phyloP scores from a whole-genome alignment of 768 basidiomycete species.

The Piloderma croceum region DNA sequence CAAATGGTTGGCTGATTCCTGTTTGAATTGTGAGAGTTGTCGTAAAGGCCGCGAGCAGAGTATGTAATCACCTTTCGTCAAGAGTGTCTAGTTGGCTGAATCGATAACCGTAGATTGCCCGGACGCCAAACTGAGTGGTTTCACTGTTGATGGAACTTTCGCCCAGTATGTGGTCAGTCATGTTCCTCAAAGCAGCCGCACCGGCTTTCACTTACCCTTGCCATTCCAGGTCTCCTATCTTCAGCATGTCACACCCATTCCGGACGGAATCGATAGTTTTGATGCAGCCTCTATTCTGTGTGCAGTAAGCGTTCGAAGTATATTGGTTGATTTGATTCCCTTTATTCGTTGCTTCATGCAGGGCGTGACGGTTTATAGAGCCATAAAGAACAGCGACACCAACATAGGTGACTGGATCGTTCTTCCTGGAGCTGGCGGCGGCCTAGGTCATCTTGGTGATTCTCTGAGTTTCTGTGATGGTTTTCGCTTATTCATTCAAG shows the following conservation, averaged over 20 bases:
- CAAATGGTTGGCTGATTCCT: conserved; percentile 75
- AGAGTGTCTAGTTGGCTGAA: neutral
- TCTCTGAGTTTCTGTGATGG: too few relatives aligned
- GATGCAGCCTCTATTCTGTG: conserved; percentile 74
- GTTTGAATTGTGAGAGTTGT: conserved; percentile 73
- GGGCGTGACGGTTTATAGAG: conserved; percentile 85
- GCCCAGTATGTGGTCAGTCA: conserved; percentile 52
- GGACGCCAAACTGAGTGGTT: conserved; percentile 59
- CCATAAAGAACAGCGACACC: conserved; percentile 65
- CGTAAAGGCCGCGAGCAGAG: conserved; percentile 72
- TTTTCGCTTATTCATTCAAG: too few relatives aligned
- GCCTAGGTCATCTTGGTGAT: conserved; percentile 79
- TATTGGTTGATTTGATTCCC: neutral
- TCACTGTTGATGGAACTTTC: conserved; percentile 76
- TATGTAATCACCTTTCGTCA: conserved; percentile 14
- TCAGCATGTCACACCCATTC: conserved; percentile 74
- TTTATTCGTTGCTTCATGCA: conserved; percentile 14
- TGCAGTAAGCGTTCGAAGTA: conserved; percentile 59
- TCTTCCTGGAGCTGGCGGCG: conserved; percentile 74
- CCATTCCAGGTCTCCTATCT: conserved; percentile 57
- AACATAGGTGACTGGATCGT: conserved; percentile 71
- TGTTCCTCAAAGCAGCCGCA: too few relatives aligned
- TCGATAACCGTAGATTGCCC: conserved; percentile 43
- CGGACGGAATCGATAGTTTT: conserved; percentile 56
- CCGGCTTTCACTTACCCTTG: conserved; percentile 14